Percentiles rank a stretch among this genome's conserved stretches.
These are phyloP conservation scores for Scutellaria barbata DNA, from an alignment of 257 asterid species.

Conservation along the genomic window DNA sequence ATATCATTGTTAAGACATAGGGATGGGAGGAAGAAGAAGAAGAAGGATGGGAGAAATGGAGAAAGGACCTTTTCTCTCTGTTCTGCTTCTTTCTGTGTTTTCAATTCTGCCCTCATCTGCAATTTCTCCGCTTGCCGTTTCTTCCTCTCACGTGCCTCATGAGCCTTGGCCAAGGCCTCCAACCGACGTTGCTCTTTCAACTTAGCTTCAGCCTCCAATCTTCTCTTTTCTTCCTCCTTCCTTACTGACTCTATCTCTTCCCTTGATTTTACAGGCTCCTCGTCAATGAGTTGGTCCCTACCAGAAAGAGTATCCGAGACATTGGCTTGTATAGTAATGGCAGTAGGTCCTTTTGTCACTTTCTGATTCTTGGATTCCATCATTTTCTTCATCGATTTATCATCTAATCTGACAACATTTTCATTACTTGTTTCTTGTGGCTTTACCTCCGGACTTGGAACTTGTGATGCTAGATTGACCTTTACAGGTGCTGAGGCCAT, in stretches of 20 bases:
- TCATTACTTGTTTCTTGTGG: constrained; percentile 38
- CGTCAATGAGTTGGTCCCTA: constrained; percentile 35
- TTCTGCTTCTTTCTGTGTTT: constrained; percentile 87
- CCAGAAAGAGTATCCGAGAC: constrained; percentile 42
- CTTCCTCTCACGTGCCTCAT: constrained; percentile 93
- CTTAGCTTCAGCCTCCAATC: constrained; percentile 57
- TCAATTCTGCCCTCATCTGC: constrained; percentile 72
- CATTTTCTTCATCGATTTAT: constrained; percentile 30
- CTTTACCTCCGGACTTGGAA: constrained; percentile 43
- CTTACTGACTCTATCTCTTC: constrained; percentile 65
- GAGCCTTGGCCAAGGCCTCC: constrained; percentile 82
- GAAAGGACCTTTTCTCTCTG: constrained; percentile 73
- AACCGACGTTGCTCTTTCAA: constrained; percentile 76
- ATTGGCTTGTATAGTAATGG: constrained; percentile 36
- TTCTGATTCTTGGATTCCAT: constrained; percentile 43
- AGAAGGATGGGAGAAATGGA: background rate
- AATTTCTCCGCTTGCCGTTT: constrained; percentile 76
- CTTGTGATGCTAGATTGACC: constrained; percentile 38
- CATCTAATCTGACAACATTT: constrained; percentile 27
- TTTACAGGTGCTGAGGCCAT: constrained; percentile 40
- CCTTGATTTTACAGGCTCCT: constrained; percentile 48
- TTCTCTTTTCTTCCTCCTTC: constrained; percentile 64
- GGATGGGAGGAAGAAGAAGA: background rate
- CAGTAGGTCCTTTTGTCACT: constrained; percentile 37
- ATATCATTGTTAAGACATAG: background rate